Base-by-base conservation (phyloP, 352 stramenopile species). In the Sclerospora graminicola region DNA sequence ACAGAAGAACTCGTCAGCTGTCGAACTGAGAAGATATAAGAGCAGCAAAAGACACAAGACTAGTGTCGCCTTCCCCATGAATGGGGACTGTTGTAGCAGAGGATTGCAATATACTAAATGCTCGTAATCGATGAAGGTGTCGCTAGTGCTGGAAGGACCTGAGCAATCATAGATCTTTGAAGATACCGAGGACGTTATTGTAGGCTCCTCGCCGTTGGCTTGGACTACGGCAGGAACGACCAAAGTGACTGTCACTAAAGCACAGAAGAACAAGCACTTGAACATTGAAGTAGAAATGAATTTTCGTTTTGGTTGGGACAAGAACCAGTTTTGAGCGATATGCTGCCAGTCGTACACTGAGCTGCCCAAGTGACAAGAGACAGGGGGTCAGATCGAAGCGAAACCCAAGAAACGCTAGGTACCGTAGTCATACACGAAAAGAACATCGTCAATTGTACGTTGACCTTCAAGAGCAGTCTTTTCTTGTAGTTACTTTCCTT, bases 1-100 rank as follows among this genome's bases (percentile, higher is more conserved):
- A 33, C 70, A 86, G 54, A 90, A 90, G 52, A 90, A 90, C 46
- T 77, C 64, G 51, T 90, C 78, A 37, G 78, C 78, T 2, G 78
- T 90, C 19, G 78, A 88, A 56, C 75, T 88, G 19, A 88, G 57
- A 24, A 90, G 51, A 41, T 88, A 90, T 8, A 90, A 49, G 38
- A 90, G 55, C 39, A 84, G 33, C 6, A 76, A 45, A 11, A 89
- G 61, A 32, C 71, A 47, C 27, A 71, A 23, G 11, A 84, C 55
- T 5, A 89, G 59, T 21, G 58, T 28, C 5, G 57, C 51, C 6
- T 65, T 67, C 10, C 62, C 69, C 4, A 71, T 28, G 2, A 48
- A 48, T 0, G 63, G 56, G 5, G 74, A 84, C 18, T 62, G 37
- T 29, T 65, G 43, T 31, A 89, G 56, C 36, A 54, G 6, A 8